Evolutionary conservation across 345 rosid genomes (phyloP).

Genomic region (Lepidium sativum): DNA sequence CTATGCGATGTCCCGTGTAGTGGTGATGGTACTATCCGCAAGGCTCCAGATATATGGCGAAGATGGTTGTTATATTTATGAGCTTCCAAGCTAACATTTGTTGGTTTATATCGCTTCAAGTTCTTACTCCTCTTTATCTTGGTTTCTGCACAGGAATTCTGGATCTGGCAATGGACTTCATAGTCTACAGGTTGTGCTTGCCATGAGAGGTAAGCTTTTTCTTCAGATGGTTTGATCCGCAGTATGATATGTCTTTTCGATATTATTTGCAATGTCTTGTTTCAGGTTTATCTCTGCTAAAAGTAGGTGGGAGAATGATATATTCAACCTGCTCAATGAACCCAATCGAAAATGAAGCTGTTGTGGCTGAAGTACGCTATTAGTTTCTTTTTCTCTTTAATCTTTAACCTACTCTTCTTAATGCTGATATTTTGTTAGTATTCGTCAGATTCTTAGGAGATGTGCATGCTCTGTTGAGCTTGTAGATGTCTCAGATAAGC

Average conservation of each 20-base stretch:
- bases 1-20: slow-evolving; percentile 97
- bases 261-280: neutral
- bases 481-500: slow-evolving; percentile 64
- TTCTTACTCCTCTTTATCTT: slow-evolving; percentile 13
- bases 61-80: slow-evolving; percentile 51
- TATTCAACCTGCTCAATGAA: slow-evolving; percentile 99
- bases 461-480: slow-evolving; percentile 81
- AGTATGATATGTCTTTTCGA: neutral
- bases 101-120: neutral
- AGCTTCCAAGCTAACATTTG: neutral
- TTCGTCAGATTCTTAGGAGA: slow-evolving; percentile 63
- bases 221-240: neutral
- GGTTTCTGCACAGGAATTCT: slow-evolving; percentile 44
- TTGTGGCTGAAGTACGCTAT: slow-evolving; percentile 75
- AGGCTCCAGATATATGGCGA: slow-evolving; percentile 98
- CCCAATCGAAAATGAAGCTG: slow-evolving; percentile 96
- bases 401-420: neutral
- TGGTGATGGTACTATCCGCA: slow-evolving; percentile 94
- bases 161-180: slow-evolving; percentile 94
- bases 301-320: slow-evolving; percentile 96
- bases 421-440: neutral
- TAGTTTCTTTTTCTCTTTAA: neutral
- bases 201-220: slow-evolving; percentile 60
- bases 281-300: slow-evolving; percentile 70
- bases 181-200: slow-evolving; percentile 76